These are phyloP conservation scores for Beauveria sp. DNA, from an alignment of 2,329 filamentous ascomycete genomes.

Conservation along the genomic window DNA sequence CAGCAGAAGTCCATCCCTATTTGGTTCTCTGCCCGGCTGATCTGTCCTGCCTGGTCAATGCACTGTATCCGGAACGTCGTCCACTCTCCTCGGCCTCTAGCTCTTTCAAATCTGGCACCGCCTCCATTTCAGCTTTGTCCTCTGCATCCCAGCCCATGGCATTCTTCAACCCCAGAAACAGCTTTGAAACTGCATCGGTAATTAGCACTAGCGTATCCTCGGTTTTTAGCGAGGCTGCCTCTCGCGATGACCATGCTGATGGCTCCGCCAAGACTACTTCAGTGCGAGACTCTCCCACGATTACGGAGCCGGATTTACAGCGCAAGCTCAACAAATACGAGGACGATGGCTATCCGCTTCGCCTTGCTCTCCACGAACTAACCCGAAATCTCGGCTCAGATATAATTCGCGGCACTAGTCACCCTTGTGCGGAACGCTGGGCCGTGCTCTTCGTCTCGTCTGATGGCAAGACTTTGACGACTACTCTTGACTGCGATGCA, in stretches of 20 bases:
- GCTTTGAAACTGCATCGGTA: constrained; percentile 60
- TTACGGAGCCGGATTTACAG: constrained; percentile 36
- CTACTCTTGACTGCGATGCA: constrained; percentile 66
- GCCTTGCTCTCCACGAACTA: constrained; percentile 65
- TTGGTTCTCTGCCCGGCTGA: constrained; percentile 75
- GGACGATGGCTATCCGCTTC: constrained; percentile 58
- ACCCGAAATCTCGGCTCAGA: constrained; percentile 57
- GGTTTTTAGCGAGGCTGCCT: constrained; percentile 61
- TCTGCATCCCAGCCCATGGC: constrained; percentile 60
- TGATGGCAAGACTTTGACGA: constrained; percentile 62
- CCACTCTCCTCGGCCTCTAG: constrained; percentile 55
- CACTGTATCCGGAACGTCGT: constrained; percentile 69
- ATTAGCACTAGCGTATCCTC: constrained; percentile 68
- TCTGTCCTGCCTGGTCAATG: constrained; percentile 71
- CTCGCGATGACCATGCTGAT: constrained; percentile 56
- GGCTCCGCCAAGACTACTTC: constrained; percentile 42
- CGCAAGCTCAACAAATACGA: constrained; percentile 46
- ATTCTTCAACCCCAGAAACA: constrained; percentile 48
- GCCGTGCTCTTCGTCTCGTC: constrained; percentile 70
- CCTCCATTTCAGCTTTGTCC: constrained; percentile 60
- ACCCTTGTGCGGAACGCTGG: constrained; percentile 80
- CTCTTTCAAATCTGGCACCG: constrained; percentile 59
- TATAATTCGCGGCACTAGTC: constrained; percentile 57
- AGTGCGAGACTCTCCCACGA: constrained; percentile 47
- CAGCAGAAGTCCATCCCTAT: constrained; percentile 71